A percentile compares a stretch with the other conserved stretches of the same genome.
Evolutionary conservation across 768 basidiomycete species (phyloP).

Genomic region (Naganishia onofrii): DNA sequence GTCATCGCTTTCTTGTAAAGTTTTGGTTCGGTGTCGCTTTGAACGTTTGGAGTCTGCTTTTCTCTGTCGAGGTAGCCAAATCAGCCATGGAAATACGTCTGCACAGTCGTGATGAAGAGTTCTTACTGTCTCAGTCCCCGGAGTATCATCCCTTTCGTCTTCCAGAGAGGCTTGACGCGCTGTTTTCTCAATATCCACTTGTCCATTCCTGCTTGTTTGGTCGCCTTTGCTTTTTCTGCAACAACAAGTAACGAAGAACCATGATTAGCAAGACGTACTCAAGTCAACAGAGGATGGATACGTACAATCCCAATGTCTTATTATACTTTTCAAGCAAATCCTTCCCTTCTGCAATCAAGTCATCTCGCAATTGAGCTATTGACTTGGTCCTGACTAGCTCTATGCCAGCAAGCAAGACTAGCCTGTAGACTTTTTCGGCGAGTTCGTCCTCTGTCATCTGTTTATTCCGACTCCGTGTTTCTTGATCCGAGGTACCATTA

Average conservation of each 20-base stretch:
- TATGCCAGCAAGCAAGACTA: conserved; percentile 20
- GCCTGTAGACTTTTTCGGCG: conserved; percentile 14
- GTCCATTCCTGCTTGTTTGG: neutral
- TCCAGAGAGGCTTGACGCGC: neutral
- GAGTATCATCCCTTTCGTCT: neutral
- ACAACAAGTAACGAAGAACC: neutral
- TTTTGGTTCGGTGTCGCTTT: conserved; percentile 2
- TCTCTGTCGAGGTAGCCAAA: neutral
- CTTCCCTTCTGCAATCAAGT: conserved; percentile 27
- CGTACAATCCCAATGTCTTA: conserved; percentile 13
- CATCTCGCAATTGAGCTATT: conserved; percentile 15
- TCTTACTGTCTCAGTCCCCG: conserved; percentile 4
- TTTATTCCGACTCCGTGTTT: neutral
- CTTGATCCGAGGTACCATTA: neutral
- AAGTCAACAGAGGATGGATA: neutral
- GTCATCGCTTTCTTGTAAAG: neutral
- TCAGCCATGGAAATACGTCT: too few relatives aligned
- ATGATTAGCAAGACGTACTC: neutral
- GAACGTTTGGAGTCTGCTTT: neutral
- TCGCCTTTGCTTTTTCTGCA: conserved; percentile 3
- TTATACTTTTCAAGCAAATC: conserved; percentile 28
- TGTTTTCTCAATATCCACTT: conserved; percentile 1
- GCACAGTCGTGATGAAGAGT: neutral
- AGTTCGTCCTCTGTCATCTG: conserved; percentile 20
- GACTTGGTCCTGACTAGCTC: conserved; percentile 4